A percentile compares a stretch with the other conserved stretches of the same genome.
Evolutionary conservation across 225 moss, liverwort and hornwort genomes (phyloP).

Genomic region (Ulota crispa): DNA sequence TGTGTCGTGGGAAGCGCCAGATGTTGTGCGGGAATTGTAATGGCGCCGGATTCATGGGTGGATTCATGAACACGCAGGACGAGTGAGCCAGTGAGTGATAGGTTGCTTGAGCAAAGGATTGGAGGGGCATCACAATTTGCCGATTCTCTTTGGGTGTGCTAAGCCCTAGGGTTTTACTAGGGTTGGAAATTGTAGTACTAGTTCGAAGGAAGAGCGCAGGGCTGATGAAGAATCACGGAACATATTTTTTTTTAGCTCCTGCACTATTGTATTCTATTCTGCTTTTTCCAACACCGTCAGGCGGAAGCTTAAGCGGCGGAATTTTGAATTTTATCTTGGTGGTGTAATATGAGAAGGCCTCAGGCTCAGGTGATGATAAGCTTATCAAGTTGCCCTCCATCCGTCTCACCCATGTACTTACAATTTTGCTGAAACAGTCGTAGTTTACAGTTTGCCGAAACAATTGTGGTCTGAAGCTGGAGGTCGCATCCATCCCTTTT

Average conservation of each 20-base stretch:
- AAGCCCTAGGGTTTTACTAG: slow-evolving; percentile 27
- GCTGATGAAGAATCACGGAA: slow-evolving; percentile 25
- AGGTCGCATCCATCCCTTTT: too few species aligned
- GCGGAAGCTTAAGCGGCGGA: slow-evolving; percentile 23
- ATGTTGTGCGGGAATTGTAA: slow-evolving; percentile 91
- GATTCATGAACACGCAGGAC: slow-evolving; percentile 92
- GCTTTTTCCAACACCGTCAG: not conserved
- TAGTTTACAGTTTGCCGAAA: too few species aligned
- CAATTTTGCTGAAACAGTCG: too few species aligned
- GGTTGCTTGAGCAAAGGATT: slow-evolving; percentile 2
- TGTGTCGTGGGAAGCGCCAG: slow-evolving; percentile 93
- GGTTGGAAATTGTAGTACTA: slow-evolving; percentile 37
- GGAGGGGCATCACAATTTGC: not conserved
- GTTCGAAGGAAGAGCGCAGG: slow-evolving; percentile 27
- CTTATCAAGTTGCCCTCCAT: not conserved
- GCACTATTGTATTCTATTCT: slow-evolving; percentile 17
- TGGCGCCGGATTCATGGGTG: slow-evolving; percentile 93
- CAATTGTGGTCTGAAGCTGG: too few species aligned
- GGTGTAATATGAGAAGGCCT: not conserved
- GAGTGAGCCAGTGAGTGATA: slow-evolving; percentile 46
- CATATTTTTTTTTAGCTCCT: slow-evolving; percentile 11
- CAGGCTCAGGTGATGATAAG: not conserved
- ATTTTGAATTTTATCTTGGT: slow-evolving; percentile 8
- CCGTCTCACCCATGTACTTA: too few species aligned
- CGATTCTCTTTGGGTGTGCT: slow-evolving; percentile 4